phyloP scores from a whole-genome alignment of 2,329 filamentous ascomycete species.

The Akanthomyces muscarius region DNA sequence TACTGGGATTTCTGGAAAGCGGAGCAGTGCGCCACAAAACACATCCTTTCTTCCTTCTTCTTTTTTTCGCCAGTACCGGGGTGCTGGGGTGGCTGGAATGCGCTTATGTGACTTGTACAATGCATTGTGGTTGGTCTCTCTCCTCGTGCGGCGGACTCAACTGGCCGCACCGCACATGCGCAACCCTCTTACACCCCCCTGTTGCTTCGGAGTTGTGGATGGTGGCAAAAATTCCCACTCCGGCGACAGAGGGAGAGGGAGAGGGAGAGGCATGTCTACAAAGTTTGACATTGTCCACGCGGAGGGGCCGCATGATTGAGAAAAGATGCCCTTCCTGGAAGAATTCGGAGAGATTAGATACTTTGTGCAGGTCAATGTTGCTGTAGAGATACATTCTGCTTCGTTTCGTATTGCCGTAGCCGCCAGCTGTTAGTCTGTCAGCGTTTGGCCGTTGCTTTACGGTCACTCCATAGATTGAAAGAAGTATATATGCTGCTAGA shows the following conservation, averaged over 20 bases:
- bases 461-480: background rate
- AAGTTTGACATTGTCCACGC: background rate
- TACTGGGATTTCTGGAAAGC: background rate
- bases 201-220: background rate
- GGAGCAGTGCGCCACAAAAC: background rate
- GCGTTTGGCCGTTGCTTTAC: too few species aligned
- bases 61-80: background rate
- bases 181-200: background rate
- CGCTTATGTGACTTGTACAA: constrained; percentile 12
- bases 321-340: background rate
- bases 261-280: constrained; percentile 2
- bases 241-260: background rate
- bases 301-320: constrained; percentile 1
- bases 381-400: constrained; percentile 11
- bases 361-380: background rate
- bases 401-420: too few species aligned
- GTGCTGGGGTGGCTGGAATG: constrained; percentile 11
- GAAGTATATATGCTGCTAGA: background rate
- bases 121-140: constrained; percentile 7
- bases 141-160: background rate
- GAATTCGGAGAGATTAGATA: constrained; percentile 5
- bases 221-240: constrained; percentile 1
- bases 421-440: too few species aligned
- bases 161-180: background rate
- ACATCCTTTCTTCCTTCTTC: background rate